Evolutionary conservation across 2,329 filamentous ascomycete genomes (phyloP), one percentile per base, ranked within the genome.

Genomic region (Trichoderma atrobrunneum): DNA sequence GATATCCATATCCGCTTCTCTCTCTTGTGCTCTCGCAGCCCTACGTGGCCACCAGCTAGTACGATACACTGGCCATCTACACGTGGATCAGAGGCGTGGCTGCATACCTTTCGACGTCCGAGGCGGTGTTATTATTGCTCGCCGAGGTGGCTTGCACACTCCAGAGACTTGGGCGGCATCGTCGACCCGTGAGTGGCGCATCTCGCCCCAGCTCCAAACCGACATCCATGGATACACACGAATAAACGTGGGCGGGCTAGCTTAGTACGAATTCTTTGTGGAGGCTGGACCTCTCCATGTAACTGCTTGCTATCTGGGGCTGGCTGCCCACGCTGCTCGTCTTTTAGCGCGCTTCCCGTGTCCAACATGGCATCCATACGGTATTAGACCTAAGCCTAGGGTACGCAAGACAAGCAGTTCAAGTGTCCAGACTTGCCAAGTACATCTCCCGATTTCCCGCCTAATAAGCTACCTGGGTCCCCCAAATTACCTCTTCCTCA

Each of bases 101-200:
- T 71, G 71, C 67, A 72, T 70, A 21, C 67, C 71, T 43, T n/a
- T 70, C 60, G 21, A 54, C 60, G 60, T 32, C 32, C 60, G 48
- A 48, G 60, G 66, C 60, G 71, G 71, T 65, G 66, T 70, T 72
- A 61, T 51, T 43, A 21, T 39, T 32, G 60, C 67, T 72, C 59
- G 60, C 34, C 65, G 60, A 72, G 66, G 54, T 71, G 66, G 71
- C 66, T 70, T 72, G 71, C 43, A 48, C 64, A 39, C 62, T 61
- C 26, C 64, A 63, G 26, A 28, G 21, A 43, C 64, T 43, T 63
- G 70, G 70, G 70, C 70, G 70, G 70, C 70, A 69, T 63, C 70
- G 63, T 72, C 64, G 70, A 72, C 64, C 70, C 70, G 70, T 72
- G 70, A 68, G 70, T 72, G 70, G 70, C 64, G 70, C 70, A 68